phyloP scores from a whole-genome alignment of 768 basidiomycete species.

The Chlorophyllum brunneum region DNA sequence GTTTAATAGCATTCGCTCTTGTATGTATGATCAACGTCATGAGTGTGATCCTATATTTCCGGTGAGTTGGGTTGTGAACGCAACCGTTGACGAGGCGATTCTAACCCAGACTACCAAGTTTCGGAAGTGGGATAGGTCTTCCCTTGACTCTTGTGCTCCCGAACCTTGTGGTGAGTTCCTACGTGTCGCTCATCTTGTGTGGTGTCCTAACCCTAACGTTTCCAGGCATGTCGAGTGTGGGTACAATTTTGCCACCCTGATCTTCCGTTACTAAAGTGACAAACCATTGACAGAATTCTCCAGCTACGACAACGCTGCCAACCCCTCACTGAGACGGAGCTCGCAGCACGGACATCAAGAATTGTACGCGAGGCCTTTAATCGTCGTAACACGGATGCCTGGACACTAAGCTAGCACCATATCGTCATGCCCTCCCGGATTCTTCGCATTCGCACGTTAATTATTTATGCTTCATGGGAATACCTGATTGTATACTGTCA shows the following conservation, averaged over 20 bases:
- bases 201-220: too few relatives aligned
- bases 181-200: too few relatives aligned
- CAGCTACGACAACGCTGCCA: conserved; percentile 31
- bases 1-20: conserved; percentile 29
- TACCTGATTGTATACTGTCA: too few relatives aligned
- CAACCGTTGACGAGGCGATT: not conserved
- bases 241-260: conserved; percentile 5
- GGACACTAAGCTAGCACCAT: not conserved
- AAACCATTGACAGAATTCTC: conserved; percentile 28
- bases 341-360: conserved; percentile 6
- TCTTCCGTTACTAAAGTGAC: not conserved
- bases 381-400: not conserved
- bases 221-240: conserved; percentile 34
- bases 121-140: conserved; percentile 30
- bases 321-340: conserved; percentile 2
- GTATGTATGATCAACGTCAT: conserved; percentile 27
- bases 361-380: conserved; percentile 13
- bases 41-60: conserved; percentile 29
- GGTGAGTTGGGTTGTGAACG: conserved; percentile 23
- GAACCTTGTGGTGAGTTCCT: conserved; percentile 29
- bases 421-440: not conserved
- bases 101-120: conserved; percentile 24
- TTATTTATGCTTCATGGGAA: too few relatives aligned
- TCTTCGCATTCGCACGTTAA: not conserved
- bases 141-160: conserved; percentile 33